These are phyloP conservation scores for Exophiala sp. DNA, from an alignment of 2,329 filamentous ascomycete genomes.

Conservation along the genomic window DNA sequence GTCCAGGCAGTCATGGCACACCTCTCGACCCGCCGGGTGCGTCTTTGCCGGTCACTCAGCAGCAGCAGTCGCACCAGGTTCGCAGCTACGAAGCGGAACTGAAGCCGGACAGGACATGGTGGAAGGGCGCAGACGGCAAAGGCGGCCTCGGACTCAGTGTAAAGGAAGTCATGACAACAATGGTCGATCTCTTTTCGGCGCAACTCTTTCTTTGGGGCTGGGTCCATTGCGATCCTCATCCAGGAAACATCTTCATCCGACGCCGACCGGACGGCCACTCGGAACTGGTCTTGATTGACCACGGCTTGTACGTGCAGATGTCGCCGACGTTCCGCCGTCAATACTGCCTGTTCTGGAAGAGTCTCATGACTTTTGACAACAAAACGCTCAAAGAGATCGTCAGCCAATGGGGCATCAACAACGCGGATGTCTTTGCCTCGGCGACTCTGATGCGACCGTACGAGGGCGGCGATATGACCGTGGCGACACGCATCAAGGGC, in stretches of 20 bases:
- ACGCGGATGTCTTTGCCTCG: slow-evolving; percentile 83
- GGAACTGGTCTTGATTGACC: slow-evolving; percentile 92
- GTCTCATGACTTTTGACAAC: slow-evolving; percentile 90
- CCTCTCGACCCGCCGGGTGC: slow-evolving; percentile 50
- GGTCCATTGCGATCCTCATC: slow-evolving; percentile 94
- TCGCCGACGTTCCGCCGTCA: slow-evolving; percentile 72
- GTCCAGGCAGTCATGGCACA: slow-evolving; percentile 67
- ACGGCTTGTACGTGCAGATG: slow-evolving; percentile 94
- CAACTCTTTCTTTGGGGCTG: slow-evolving; percentile 97
- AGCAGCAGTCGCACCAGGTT: no score
- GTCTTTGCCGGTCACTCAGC: slow-evolving; percentile 25
- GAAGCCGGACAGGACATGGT: slow-evolving; percentile 74
- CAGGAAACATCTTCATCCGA: slow-evolving; percentile 93
- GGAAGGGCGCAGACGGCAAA: slow-evolving; percentile 64
- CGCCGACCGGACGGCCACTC: slow-evolving; percentile 73
- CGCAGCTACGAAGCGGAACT: slow-evolving; percentile 52
- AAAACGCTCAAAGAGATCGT: slow-evolving; percentile 67
- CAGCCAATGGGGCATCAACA: slow-evolving; percentile 76
- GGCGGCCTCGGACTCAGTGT: slow-evolving; percentile 79
- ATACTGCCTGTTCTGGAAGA: slow-evolving; percentile 89
- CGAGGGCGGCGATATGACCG: slow-evolving; percentile 69
- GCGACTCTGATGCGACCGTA: slow-evolving; percentile 88
- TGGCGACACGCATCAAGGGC: slow-evolving; percentile 54
- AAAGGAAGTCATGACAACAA: slow-evolving; percentile 89
- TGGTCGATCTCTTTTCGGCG: slow-evolving; percentile 92